Percentiles rank a stretch among this genome's conserved stretches.
Evolutionary conservation across 2,329 filamentous ascomycete species (phyloP).

Genomic region (Diaporthe longicolla): DNA sequence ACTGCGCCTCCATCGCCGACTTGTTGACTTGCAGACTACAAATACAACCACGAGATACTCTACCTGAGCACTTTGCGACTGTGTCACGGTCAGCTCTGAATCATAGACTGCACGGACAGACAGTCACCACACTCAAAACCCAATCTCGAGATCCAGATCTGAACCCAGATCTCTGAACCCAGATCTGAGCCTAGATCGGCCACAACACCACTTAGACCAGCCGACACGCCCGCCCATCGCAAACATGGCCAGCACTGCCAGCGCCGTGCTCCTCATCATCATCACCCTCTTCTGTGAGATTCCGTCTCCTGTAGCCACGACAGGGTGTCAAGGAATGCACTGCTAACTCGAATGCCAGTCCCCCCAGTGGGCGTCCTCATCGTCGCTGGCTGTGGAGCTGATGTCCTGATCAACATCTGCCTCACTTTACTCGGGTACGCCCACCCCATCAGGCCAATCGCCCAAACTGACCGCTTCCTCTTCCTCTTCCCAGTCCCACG

Average conservation of each 20-base stretch:
- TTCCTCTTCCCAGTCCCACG: neutral
- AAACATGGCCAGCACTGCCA: constrained; percentile 39
- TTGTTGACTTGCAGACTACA: constrained; percentile 3
- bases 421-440: constrained; percentile 73
- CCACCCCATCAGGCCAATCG: constrained; percentile 11
- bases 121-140: neutral
- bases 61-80: neutral
- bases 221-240: neutral
- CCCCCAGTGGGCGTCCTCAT: constrained; percentile 76
- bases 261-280: constrained; percentile 38
- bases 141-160: constrained; percentile 4
- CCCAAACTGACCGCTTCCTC: neutral
- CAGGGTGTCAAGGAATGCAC: neutral
- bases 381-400: constrained; percentile 75
- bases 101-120: neutral
- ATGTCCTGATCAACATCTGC: constrained; percentile 77
- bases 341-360: constrained; percentile 59
- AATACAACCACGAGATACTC: neutral
- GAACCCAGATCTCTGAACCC: neutral
- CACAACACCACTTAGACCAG: neutral
- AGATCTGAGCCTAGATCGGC: neutral
- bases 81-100: neutral
- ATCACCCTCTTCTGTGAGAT: constrained; percentile 40
- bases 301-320: neutral
- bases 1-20: constrained; percentile 18